Percentiles rank a stretch among this genome's conserved stretches.
phyloP scores from a whole-genome alignment of 768 basidiomycete genomes.

The Amanita fuliginea region DNA sequence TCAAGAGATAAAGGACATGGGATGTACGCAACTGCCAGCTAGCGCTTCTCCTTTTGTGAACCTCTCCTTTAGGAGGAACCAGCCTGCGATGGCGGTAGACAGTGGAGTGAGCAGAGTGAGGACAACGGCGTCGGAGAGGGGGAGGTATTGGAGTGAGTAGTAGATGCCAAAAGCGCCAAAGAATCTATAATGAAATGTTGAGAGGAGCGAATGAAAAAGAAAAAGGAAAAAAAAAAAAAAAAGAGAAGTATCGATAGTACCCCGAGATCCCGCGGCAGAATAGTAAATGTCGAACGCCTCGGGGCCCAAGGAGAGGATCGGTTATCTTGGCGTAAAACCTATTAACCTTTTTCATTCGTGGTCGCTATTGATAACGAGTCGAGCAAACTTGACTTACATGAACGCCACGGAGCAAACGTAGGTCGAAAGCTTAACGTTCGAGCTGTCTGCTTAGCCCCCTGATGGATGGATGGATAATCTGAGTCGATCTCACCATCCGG shows the following conservation, averaged over 20 bases:
- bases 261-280: slow-evolving; percentile 50
- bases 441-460: not conserved
- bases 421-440: not conserved
- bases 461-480: not conserved
- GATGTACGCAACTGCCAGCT: slow-evolving; percentile 25
- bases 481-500: not conserved
- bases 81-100: slow-evolving; percentile 38
- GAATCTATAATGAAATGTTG: slow-evolving; percentile 36
- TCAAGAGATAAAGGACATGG: not conserved
- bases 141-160: slow-evolving; percentile 63
- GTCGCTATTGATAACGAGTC: too few relatives aligned
- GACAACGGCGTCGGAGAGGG: slow-evolving; percentile 68
- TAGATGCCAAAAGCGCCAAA: slow-evolving; percentile 59
- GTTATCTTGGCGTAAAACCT: slow-evolving; percentile 27
- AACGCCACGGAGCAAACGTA: not conserved
- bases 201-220: slow-evolving; percentile 45
- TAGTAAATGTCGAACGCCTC: slow-evolving; percentile 49
- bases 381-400: not conserved
- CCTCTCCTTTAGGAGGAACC: slow-evolving; percentile 41
- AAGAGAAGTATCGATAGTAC: slow-evolving; percentile 22
- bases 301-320: slow-evolving; percentile 60
- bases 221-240: too few relatives aligned
- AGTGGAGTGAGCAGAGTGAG: slow-evolving; percentile 68
- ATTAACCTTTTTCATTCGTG: slow-evolving; percentile 8
- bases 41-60: slow-evolving; percentile 44